These are phyloP conservation scores for Prunus fruticosa DNA, from an alignment of 306 rosid species.

Conservation along the genomic window DNA sequence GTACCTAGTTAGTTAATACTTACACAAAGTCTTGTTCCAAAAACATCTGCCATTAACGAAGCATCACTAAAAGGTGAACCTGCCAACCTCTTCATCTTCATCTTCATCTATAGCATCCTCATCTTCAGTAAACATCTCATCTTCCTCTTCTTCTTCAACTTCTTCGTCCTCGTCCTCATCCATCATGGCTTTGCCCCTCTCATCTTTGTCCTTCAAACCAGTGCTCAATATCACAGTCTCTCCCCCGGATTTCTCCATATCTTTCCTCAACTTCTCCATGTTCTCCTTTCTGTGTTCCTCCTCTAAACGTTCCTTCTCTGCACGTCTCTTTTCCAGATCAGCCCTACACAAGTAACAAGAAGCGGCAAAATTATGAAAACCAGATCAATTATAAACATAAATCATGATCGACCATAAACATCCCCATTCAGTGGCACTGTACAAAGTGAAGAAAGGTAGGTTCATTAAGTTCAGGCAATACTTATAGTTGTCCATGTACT, in stretches of 20 bases:
- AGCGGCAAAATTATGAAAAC: slow-evolving; percentile 6
- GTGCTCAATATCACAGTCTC: slow-evolving; percentile 73
- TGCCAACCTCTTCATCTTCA: slow-evolving; percentile 50
- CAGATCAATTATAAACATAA: background rate
- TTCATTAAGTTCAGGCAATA: slow-evolving; percentile 26
- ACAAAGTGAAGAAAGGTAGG: background rate
- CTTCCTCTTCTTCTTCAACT: slow-evolving; percentile 43
- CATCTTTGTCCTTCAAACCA: slow-evolving; percentile 56
- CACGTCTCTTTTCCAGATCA: slow-evolving; percentile 79
- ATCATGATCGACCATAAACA: background rate
- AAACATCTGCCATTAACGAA: slow-evolving; percentile 2
- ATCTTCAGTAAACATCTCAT: slow-evolving; percentile 41
- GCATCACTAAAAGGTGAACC: slow-evolving; percentile 34
- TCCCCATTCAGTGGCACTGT: background rate
- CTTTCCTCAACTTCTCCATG: slow-evolving; percentile 71
- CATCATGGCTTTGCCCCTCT: slow-evolving; percentile 37
- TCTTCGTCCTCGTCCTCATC: slow-evolving; percentile 42
- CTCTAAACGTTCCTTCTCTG: slow-evolving; percentile 73
- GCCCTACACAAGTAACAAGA: slow-evolving; percentile 40
- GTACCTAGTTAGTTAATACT: slow-evolving; percentile 4
- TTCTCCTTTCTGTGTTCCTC: slow-evolving; percentile 67
- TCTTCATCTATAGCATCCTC: slow-evolving; percentile 41
- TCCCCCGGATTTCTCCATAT: slow-evolving; percentile 65
- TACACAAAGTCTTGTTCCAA: slow-evolving; percentile 28
- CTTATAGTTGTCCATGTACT: slow-evolving; percentile 77